These are phyloP conservation scores for Fusarium acutatum DNA, from an alignment of 2,329 filamentous ascomycete genomes.

Conservation along the genomic window DNA sequence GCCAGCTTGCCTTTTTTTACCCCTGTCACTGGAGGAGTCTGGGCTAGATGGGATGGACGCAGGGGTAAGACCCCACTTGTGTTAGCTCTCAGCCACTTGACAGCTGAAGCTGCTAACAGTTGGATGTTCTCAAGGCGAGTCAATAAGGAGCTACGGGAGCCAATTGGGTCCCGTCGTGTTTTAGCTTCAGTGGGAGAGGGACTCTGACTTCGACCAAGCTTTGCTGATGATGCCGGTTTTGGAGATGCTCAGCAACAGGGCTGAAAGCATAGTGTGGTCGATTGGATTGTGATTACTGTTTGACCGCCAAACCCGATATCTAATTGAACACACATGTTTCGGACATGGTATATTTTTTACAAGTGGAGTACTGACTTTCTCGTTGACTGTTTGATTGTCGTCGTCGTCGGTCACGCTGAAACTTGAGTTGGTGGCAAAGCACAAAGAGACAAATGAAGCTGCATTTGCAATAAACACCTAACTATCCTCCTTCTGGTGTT, in stretches of 20 bases:
- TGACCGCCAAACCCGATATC: not conserved
- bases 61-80: conserved; percentile 38
- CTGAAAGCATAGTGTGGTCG: not conserved
- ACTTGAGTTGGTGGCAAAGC: not conserved
- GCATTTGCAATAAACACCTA: not conserved
- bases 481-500: conserved; percentile 6
- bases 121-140: not conserved
- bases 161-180: conserved; percentile 8
- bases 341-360: not conserved
- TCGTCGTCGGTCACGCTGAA: not conserved
- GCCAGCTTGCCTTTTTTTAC: conserved; percentile 34
- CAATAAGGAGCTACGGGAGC: not conserved
- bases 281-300: not conserved
- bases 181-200: not conserved
- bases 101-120: conserved; percentile 31
- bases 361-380: not conserved
- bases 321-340: not conserved
- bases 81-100: conserved; percentile 29
- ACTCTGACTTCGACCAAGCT: not conserved
- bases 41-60: conserved; percentile 27
- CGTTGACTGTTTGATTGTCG: not conserved
- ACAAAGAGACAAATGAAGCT: not conserved
- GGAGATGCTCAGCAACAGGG: not conserved
- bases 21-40: conserved; percentile 15
- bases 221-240: not conserved